Evolutionary conservation across 2,329 filamentous ascomycete species (phyloP), one percentile per base, ranked within the genome.

Genomic region (Xylaria sp.): DNA sequence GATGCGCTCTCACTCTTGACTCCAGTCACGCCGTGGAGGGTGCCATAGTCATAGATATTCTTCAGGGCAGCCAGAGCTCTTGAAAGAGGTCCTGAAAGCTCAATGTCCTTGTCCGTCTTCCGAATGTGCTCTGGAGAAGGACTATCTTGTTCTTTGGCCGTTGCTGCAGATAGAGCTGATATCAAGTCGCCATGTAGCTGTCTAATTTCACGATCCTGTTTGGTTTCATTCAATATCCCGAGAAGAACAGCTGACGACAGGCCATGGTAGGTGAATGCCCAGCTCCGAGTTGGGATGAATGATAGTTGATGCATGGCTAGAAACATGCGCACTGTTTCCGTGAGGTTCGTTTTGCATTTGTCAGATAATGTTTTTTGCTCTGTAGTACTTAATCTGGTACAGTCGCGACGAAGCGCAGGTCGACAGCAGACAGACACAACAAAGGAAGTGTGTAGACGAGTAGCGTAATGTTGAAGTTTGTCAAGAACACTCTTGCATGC

Each of bases 231-330:
- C 1, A 90, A 76, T 60, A 91, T 89, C 18, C 88, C 88, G 9
- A 91, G 84, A 3, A 91, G 81, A 3, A 91, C 83, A 0, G 89
- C 89, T 0, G 89, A 91, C 9, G 88, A 91, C 8, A 91, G 83
- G 1, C 89, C 88, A 73, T 91, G 88, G 66, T 91, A 91, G 0
- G 89, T 91, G 69, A 91, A 91, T 0, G 89, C 88, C 89, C 89
- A 91, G 65, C 87, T 90, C 29, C 89, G 82, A 0, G 89, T 91
- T 0, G 89, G 89, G 55, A 91, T 90, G 9, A 89, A 86, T 1
- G 88, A 90, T 35, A 91, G 80, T 70, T 90, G 88, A 76, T 91
- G 88, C 89, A 91, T 91, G 18, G 88, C 87, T 25, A 91, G 81
- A 75, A 91, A 91, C 88, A 91, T 91, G 48, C 87, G 85, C 12